Conservation (phyloP, 1,284 basidiomycete genomes). For the Cryptococcus deneoformans region DNA sequence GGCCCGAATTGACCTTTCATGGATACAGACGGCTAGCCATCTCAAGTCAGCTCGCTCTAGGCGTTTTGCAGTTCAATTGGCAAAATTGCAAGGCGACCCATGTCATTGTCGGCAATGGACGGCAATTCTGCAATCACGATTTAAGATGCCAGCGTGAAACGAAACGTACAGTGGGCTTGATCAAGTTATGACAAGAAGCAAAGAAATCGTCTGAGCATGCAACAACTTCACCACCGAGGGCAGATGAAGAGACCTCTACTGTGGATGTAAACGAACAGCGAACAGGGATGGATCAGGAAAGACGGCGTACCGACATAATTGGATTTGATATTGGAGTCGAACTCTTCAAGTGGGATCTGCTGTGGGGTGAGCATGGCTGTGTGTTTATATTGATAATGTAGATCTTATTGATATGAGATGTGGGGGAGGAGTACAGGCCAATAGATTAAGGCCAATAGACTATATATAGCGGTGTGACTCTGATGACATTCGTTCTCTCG, state of each 20-base stretch:
- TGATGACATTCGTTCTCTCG: no score
- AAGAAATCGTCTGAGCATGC: slow-evolving; percentile 95
- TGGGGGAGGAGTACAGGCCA: no score
- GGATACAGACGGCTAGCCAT: slow-evolving; percentile 60
- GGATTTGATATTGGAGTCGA: slow-evolving; percentile 58
- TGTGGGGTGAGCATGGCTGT: slow-evolving; percentile 11
- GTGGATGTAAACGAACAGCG: background rate
- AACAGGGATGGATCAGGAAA: background rate
- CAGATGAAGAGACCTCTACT: slow-evolving; percentile 83
- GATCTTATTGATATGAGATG: no score
- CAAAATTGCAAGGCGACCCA: background rate
- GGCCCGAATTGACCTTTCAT: slow-evolving; percentile 94
- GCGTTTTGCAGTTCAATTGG: background rate
- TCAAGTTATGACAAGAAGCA: slow-evolving; percentile 76
- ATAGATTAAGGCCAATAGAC: no score
- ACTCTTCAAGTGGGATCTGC: slow-evolving; percentile 54
- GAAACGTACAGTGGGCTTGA: slow-evolving; percentile 69
- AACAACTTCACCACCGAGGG: slow-evolving; percentile 73
- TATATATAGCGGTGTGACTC: no score
- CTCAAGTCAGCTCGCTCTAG: background rate
- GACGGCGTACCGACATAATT: slow-evolving; percentile 58
- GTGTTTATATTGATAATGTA: no score
- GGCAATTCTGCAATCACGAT: background rate
- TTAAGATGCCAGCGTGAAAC: background rate
- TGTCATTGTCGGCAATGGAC: background rate